Evolutionary conservation across 495 filamentous ascomycete species (phyloP).

Genomic region (Evernia prunastri): DNA sequence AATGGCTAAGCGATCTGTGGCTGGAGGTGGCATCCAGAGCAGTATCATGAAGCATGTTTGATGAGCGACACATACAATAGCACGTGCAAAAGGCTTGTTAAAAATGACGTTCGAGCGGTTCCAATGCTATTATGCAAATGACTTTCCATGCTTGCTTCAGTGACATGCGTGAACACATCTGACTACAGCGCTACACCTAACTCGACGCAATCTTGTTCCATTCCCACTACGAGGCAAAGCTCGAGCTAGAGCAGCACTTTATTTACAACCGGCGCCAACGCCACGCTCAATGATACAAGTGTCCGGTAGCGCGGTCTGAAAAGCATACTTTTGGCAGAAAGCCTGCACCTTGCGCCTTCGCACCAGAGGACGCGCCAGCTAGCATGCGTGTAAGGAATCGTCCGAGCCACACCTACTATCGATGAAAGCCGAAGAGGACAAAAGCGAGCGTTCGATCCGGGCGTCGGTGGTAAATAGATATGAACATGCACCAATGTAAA

Average conservation of each 20-base stretch:
- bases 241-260: not conserved
- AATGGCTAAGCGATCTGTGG: slow-evolving; percentile 40
- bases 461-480: not conserved
- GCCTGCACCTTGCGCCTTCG: not conserved
- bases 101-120: not conserved
- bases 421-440: not conserved
- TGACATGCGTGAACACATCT: not conserved
- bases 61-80: not conserved
- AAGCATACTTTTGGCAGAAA: not conserved
- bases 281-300: slow-evolving; percentile 1
- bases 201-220: not conserved
- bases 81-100: not conserved
- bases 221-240: not conserved
- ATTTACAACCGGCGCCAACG: not conserved
- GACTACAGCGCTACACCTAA: not conserved
- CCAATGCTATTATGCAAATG: not conserved
- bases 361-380: not conserved
- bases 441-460: not conserved
- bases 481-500: not conserved
- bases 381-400: not conserved
- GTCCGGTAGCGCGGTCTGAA: not conserved
- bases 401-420: not conserved
- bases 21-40: not conserved
- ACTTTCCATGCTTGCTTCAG: too few relatives aligned
- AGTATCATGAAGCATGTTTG: not conserved